A percentile compares a stretch with the other conserved stretches of the same genome.
phyloP scores from a whole-genome alignment of 805 yeast species.

The Kodamaea sagamina region DNA sequence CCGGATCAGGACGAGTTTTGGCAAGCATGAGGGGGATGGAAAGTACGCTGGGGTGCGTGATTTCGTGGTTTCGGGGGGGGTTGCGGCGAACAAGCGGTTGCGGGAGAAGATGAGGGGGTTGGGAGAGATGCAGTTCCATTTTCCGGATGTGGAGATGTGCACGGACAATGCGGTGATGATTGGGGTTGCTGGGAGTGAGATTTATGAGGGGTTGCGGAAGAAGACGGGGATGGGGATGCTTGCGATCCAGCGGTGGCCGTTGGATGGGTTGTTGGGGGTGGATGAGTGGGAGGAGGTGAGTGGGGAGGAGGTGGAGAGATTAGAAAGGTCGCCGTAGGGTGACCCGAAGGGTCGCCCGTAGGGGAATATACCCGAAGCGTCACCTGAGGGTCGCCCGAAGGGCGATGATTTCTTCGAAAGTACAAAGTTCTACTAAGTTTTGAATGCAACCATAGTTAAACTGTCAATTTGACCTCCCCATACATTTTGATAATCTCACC shows the following conservation, averaged over 20 bases:
- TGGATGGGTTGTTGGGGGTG: conserved; percentile 49
- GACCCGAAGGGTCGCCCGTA: too few relatives aligned
- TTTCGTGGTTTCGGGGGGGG: conserved; percentile 92
- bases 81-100: conserved; percentile 70
- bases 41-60: conserved; percentile 47
- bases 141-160: conserved; percentile 72
- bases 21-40: conserved; percentile 39
- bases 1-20: conserved; percentile 56
- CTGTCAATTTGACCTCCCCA: too few relatives aligned
- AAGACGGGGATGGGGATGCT: conserved; percentile 54
- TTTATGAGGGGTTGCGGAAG: conserved; percentile 56
- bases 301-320: conserved; percentile 22
- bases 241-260: conserved; percentile 86
- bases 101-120: conserved; percentile 44
- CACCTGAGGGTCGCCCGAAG: too few relatives aligned
- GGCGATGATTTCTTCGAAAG: too few relatives aligned
- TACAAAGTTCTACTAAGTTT: too few relatives aligned
- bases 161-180: conserved; percentile 97
- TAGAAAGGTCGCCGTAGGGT: too few relatives aligned
- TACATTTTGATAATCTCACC: too few relatives aligned
- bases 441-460: too few relatives aligned
- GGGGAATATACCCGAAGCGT: too few relatives aligned
- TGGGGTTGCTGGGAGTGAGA: conserved; percentile 94
- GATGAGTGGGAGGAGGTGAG: conserved; percentile 52
- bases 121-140: conserved; percentile 50